These are phyloP conservation scores for Suillus tomentosus DNA, from an alignment of 768 basidiomycete genomes.

Conservation along the genomic window DNA sequence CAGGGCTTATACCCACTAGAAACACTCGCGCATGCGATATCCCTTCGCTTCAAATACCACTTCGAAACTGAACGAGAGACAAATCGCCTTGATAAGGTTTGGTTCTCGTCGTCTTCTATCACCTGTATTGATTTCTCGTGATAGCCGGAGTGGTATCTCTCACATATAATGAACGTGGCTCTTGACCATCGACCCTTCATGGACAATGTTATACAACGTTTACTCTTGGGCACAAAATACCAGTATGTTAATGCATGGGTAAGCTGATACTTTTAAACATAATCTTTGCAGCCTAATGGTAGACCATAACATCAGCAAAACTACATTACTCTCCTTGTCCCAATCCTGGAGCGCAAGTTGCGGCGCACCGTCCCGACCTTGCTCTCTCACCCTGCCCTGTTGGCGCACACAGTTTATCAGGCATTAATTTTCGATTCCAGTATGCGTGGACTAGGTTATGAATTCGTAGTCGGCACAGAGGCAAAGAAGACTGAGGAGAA, in stretches of 20 bases:
- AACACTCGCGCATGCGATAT: constrained; percentile 80
- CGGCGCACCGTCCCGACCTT: constrained; percentile 71
- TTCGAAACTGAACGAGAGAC: constrained; percentile 88
- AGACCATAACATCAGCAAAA: constrained; percentile 57
- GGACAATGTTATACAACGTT: constrained; percentile 67
- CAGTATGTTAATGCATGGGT: constrained; percentile 76
- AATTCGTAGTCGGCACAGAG: constrained; percentile 36
- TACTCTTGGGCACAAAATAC: constrained; percentile 68
- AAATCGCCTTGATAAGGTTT: constrained; percentile 90
- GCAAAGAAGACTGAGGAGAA: constrained; percentile 42
- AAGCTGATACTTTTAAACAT: constrained; percentile 22
- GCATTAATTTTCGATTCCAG: constrained; percentile 84
- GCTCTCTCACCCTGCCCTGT: constrained; percentile 74
- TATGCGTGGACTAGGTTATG: constrained; percentile 74
- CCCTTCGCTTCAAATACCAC: constrained; percentile 91
- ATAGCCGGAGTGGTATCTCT: constrained; percentile 97
- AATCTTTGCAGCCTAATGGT: constrained; percentile 8
- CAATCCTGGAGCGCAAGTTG: constrained; percentile 76
- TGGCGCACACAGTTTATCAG: constrained; percentile 97
- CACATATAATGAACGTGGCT: constrained; percentile 83
- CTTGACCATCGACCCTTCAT: constrained; percentile 87
- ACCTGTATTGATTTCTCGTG: not conserved
- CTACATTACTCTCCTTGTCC: constrained; percentile 78
- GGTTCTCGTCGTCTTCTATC: constrained; percentile 5
- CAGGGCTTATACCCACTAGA: constrained; percentile 82